Conservation (phyloP, 129 eudicot species). For the Scalesia atractyloides region DNA sequence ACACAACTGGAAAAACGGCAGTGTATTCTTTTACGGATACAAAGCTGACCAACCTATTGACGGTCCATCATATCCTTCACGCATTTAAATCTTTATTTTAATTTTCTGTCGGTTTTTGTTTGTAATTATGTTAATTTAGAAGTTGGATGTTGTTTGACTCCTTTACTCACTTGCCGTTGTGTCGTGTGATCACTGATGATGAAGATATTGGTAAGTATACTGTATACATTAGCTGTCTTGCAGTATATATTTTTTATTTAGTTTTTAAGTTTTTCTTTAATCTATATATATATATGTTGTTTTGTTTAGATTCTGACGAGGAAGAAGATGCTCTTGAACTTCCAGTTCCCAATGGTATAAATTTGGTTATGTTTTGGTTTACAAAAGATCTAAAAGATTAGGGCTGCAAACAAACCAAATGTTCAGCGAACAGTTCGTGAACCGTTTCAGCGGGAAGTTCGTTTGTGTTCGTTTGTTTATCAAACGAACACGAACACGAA, state of each 20-base stretch:
- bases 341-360: slow-evolving; percentile 54
- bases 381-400: background rate
- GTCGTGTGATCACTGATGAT: slow-evolving; percentile 34
- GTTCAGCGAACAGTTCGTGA: no score
- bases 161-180: slow-evolving; percentile 46
- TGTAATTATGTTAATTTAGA: background rate
- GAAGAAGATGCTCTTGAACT: slow-evolving; percentile 52
- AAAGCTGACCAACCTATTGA: slow-evolving; percentile 55
- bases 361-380: background rate
- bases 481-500: no score
- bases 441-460: no score
- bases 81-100: background rate
- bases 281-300: background rate
- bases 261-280: background rate
- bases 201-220: slow-evolving; percentile 49
- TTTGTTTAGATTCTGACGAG: slow-evolving; percentile 51
- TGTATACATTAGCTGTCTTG: background rate
- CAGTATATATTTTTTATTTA: background rate
- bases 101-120: background rate
- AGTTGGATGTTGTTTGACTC: slow-evolving; percentile 15
- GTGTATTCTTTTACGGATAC: slow-evolving; percentile 78
- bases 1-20: slow-evolving; percentile 82
- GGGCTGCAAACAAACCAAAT: no score
- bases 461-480: no score
- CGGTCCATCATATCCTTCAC: slow-evolving; percentile 70